Base-by-base conservation (phyloP, 2,329 filamentous ascomycete genomes). In the Aspergillus sp. region DNA sequence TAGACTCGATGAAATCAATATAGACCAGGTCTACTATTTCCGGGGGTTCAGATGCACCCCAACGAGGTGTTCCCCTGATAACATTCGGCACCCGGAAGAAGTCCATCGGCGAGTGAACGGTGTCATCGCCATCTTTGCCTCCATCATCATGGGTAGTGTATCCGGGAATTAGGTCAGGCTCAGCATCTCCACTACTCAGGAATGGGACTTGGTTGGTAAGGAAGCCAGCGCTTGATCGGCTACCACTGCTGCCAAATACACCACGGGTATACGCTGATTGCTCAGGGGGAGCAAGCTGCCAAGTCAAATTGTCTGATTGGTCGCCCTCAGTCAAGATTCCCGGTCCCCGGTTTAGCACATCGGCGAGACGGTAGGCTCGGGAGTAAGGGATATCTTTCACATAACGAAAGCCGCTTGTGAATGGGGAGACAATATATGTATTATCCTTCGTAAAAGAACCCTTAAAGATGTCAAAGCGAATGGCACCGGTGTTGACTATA, bases 391-490 rank as follows among this genome's bases (percentile, higher is more conserved):
- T 90, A 67, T 96, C 87, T 56, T 89, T 87, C 55, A 97, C 82
- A 67, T 88, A 92, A 25, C 84, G 82, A 74, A 97, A 90, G 1
- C 85, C 86, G 75, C 89, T 96, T 2, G 86, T 87, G 73, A 99
- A 99, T 0, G 95, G 95, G 8, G 91, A 96, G 28, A 98, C 84
- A 41, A 94, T 89, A 72, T 87, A 98, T 0, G 90, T 91, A 4
- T 89, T 89, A 73, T 99, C 95, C 41, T 87, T 87, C 0, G 95
- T 98, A 72, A 98, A 98, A 0, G 89, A 82, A 0, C 95, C 95
- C 74, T 94, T 87, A 82, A 97, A 96, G 63, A 99, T 91, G 74
- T 99, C 95, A 75, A 98, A 99, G 48, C 95, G 90, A 66, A 99
- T 87, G 3, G 91, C 91, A 25, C 95, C 95, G 0, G 91, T 97